These are phyloP conservation scores for Mycena epipterygia DNA, from an alignment of 768 basidiomycete genomes.

Conservation along the genomic window DNA sequence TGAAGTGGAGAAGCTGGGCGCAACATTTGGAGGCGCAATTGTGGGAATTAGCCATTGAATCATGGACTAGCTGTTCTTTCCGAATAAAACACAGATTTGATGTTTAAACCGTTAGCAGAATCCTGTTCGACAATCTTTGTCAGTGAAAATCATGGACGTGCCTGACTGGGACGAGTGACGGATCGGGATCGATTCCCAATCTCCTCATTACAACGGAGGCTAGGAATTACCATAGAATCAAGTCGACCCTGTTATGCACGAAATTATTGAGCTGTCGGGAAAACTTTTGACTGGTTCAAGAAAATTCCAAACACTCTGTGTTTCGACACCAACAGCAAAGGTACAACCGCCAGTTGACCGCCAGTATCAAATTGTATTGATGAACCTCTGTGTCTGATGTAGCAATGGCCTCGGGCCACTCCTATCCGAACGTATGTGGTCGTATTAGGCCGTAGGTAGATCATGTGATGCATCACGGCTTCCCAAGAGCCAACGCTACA, in stretches of 20 bases:
- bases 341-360: no score
- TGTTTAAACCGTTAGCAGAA: constrained; percentile 3
- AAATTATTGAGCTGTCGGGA: constrained; percentile 8
- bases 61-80: constrained; percentile 19
- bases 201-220: constrained; percentile 6
- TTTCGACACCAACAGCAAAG: constrained; percentile 5
- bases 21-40: constrained; percentile 8
- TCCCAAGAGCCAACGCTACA: no score
- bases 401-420: no score
- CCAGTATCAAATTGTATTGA: constrained; percentile 1
- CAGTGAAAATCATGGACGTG: constrained; percentile 6
- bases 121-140: constrained; percentile 3
- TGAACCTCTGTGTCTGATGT: not conserved
- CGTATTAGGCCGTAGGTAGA: no score
- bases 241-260: not conserved
- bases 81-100: constrained; percentile 15
- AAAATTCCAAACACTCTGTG: constrained; percentile 5
- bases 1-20: constrained; percentile 15
- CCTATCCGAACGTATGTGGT: no score
- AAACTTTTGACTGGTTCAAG: constrained; percentile 1
- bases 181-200: not conserved
- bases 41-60: constrained; percentile 12
- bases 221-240: not conserved
- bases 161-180: not conserved
- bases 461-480: no score